Conservation (phyloP, 108 stramenopile genomes). For the Skeletonema marinoi region DNA sequence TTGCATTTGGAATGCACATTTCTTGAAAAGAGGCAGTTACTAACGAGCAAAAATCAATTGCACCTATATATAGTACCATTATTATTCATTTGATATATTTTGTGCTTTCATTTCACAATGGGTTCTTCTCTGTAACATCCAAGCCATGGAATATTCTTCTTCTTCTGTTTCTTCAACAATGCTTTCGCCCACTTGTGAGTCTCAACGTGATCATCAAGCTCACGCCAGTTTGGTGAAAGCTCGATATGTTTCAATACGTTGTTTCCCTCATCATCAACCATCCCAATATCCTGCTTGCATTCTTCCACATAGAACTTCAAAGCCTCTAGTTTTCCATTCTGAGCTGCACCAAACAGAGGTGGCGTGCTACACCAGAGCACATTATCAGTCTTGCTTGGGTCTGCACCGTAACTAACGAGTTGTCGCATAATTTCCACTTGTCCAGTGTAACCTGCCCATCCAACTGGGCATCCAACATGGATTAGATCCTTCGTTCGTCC, state of each 20-base stretch:
- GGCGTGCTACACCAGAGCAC: constrained; percentile 12
- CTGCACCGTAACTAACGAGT: constrained; percentile 19
- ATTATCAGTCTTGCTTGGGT: constrained; percentile 18
- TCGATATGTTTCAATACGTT: constrained; percentile 9
- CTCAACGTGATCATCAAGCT: background rate
- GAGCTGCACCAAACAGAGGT: constrained; percentile 15
- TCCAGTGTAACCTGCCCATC: constrained; percentile 33
- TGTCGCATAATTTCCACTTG: constrained; percentile 20
- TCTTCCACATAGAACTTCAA: constrained; percentile 33
- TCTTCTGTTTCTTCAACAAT: constrained; percentile 1
- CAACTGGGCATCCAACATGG: constrained; percentile 14
- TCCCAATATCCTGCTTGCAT: constrained; percentile 28
- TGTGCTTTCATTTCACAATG: too few species aligned
- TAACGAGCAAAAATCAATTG: too few species aligned
- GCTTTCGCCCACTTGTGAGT: constrained; percentile 9
- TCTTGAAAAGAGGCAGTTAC: too few species aligned
- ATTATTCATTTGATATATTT: too few species aligned
- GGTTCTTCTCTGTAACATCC: too few species aligned
- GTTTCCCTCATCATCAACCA: constrained; percentile 8
- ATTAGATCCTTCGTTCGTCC: constrained; percentile 13
- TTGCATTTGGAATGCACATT: background rate
- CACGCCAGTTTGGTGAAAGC: constrained; percentile 2
- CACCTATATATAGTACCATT: too few species aligned
- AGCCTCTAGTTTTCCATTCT: constrained; percentile 29
- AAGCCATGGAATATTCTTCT: too few species aligned